Base-by-base conservation (phyloP, 148 eudicot genomes). In the Spergularia marina region DNA sequence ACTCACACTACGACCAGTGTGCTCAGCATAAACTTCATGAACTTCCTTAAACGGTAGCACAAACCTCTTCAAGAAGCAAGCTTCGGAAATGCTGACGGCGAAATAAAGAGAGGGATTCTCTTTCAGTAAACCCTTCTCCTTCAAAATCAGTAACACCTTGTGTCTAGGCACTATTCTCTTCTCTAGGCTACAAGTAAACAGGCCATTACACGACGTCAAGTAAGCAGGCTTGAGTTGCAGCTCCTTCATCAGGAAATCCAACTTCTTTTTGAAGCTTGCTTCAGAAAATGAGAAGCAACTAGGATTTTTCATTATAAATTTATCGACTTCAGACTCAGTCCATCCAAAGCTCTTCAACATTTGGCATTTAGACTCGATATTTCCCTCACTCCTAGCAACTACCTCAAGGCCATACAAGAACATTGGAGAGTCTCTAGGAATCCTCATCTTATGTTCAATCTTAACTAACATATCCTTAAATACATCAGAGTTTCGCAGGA, bases 311-410 rank as follows among this genome's bases (percentile, higher is more conserved):
- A 30, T 69, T 7, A 61, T 25, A 53, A 82, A 6, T 55, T 41
- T 36, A 36, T 17, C 10, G 5, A 78, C 69, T 13, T 78, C 82
- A 20, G 68, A 44, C 12, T 82, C 75, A 65, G 67, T 70, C 84
- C 81, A 80, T 18, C 82, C 82, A 78, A 73, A 82, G 44, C 79
- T 78, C 79, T 53, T 78, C 4, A 78, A 74, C 17, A 82, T n/a
- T 21, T 8, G 66, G 23, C 58, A n/a, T 59, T 82, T 82, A 21
- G 71, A 36, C 36, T 74, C 82, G 8, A 78, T 12, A 30, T 16
- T 78, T 54, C 53, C 53, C n/a, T 73, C 53, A 36, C 70, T 64
- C 13, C 66, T 20, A 55, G 63, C 47, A 14, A 77, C n/a, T 1
- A 60, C 15, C 4, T 7, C 18, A 25, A 79, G 36, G 36, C 15